Conservation (phyloP, 306 rosid genomes). For the Hylodesmum podocarpum region DNA sequence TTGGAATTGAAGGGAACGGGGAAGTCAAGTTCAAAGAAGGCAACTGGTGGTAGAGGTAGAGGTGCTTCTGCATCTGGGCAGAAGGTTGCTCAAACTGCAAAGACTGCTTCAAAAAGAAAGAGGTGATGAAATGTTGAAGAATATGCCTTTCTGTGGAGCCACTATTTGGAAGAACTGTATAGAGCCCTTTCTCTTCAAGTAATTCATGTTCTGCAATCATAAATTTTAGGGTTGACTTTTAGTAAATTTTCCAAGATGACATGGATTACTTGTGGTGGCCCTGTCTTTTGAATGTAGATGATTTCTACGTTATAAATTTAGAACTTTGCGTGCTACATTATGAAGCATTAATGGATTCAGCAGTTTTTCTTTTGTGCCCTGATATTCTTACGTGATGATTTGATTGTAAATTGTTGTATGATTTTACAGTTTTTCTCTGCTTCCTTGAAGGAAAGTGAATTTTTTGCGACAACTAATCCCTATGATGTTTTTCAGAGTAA, state of each 20-base stretch:
- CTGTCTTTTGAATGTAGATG: neutral
- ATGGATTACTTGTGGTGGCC: neutral
- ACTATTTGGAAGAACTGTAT: slow-evolving; percentile 26
- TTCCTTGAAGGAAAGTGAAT: neutral
- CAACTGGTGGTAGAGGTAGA: slow-evolving; percentile 64
- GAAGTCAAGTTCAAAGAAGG: slow-evolving; percentile 61
- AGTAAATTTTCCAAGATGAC: slow-evolving; percentile 25
- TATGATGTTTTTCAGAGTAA: neutral
- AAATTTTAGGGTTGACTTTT: neutral
- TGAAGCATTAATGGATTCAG: slow-evolving; percentile 6
- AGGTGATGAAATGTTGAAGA: slow-evolving; percentile 48
- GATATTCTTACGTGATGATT: neutral
- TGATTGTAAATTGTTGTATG: neutral
- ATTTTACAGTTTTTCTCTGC: neutral
- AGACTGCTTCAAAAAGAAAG: slow-evolving; percentile 73
- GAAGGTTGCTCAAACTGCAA: slow-evolving; percentile 70
- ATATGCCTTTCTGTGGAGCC: neutral
- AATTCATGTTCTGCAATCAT: slow-evolving; percentile 6
- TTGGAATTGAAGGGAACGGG: slow-evolving; percentile 75
- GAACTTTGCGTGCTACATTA: neutral
- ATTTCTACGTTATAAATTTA: neutral
- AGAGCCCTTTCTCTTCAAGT: slow-evolving; percentile 25
- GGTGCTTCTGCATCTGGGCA: slow-evolving; percentile 52
- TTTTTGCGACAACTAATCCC: neutral
- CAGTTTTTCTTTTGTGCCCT: neutral